Base-by-base conservation (phyloP, 192 early-diverging fungal species). In the Coemansia sp. region DNA sequence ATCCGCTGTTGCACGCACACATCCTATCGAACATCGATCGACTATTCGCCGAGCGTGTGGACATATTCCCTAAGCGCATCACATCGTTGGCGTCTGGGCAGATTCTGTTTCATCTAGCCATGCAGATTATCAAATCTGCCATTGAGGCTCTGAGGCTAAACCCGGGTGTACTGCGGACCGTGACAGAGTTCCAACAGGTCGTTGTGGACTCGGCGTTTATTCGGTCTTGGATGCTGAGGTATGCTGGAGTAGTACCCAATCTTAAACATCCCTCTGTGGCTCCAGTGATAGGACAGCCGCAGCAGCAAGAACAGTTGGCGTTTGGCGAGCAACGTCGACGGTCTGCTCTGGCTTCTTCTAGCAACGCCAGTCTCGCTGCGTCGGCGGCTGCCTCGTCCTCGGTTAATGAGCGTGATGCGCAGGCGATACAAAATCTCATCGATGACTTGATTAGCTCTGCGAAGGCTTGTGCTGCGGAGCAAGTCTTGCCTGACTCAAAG, bases 31-130 rank as follows among this genome's bases (percentile, higher is more conserved):
- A 80, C 57, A 81, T 85, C n/a, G 84, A 85, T 59, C 63, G 75
- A 0, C 47, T 85, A 40, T 85, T 85, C 73, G 78, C 78, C n/a
- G 78, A 85, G 46, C 84, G 76, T 16, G 70, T 85, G 4, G 84
- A 85, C 19, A 66, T 81, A 19, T 81, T 81, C 19, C 80, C 80
- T 2, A 65, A 57, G 21, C 62, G 58, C n/a, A 40, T 78, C 6
- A 47, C 32, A 4, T 66, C 72, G 10, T 62, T 82, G 46, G 47
- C 69, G 16, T 66, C 80, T 3, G 80, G 80, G 19, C 62, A 75
- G 32, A 82, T 82, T 2, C 50, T 82, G 40, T 67, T 72, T 32
- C 76, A 77, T 10, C 26, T 82, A 58, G 71, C 80, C 0, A 69
- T 82, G 73, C 75, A 77, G 46, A 82, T 77, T 4, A 60, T 82